phyloP scores from a whole-genome alignment of 164 flowering plant genomes.

The Kalanchoe fedtschenkoi region DNA sequence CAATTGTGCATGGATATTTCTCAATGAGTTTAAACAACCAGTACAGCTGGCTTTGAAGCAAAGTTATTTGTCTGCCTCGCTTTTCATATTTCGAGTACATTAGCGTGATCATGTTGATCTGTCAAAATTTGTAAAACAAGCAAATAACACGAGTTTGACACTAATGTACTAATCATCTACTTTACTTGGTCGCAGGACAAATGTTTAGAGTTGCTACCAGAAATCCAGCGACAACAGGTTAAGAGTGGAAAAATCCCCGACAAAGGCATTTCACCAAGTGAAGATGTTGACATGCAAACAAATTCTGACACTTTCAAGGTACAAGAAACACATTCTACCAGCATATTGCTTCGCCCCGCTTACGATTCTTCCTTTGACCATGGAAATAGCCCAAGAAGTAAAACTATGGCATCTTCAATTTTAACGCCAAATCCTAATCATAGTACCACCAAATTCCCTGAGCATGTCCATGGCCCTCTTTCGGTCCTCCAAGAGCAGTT shows the following conservation, averaged over 20 bases:
- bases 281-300: constrained; percentile 23
- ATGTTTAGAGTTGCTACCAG: constrained; percentile 69
- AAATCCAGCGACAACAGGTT: constrained; percentile 48
- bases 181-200: constrained; percentile 37
- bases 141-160: neutral
- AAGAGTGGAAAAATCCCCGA: constrained; percentile 44
- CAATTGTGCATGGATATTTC: neutral
- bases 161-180: constrained; percentile 3
- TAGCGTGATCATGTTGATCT: neutral
- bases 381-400: constrained; percentile 10
- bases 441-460: constrained; percentile 14
- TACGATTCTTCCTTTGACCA: constrained; percentile 23
- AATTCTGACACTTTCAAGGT: constrained; percentile 17
- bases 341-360: constrained; percentile 23
- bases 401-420: constrained; percentile 25
- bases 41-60: neutral
- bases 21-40: neutral
- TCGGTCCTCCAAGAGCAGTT: constrained; percentile 26
- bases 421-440: constrained; percentile 14
- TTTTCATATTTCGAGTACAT: neutral
- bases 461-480: constrained; percentile 14
- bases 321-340: constrained; percentile 20
- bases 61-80: neutral
- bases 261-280: constrained; percentile 9
- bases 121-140: neutral